phyloP scores from a whole-genome alignment of 129 eudicot genomes.

The Deinandra increscens region DNA sequence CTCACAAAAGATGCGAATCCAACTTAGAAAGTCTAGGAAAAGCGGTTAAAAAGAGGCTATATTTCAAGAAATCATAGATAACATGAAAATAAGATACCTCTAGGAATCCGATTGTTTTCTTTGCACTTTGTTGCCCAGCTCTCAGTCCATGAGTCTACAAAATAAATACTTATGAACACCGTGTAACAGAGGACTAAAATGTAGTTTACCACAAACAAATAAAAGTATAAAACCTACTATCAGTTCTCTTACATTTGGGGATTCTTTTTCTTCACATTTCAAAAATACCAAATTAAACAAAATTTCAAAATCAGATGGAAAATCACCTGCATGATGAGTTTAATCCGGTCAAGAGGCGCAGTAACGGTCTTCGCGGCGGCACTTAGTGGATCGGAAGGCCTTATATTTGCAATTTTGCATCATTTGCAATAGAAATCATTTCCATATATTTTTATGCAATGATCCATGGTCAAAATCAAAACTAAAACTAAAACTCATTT shows the following conservation, averaged over 20 bases:
- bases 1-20: too few species aligned
- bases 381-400: too few species aligned
- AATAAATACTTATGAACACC: background rate
- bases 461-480: too few species aligned
- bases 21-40: too few species aligned
- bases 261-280: background rate
- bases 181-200: background rate
- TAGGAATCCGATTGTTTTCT: conserved; percentile 79
- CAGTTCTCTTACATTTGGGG: background rate
- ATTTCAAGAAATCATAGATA: background rate
- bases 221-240: too few species aligned
- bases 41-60: too few species aligned
- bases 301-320: background rate
- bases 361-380: conserved; percentile 83
- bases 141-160: conserved; percentile 92
- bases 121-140: conserved; percentile 76
- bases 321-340: conserved; percentile 91
- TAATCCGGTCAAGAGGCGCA: conserved; percentile 94
- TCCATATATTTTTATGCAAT: too few species aligned
- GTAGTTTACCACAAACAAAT: background rate
- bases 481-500: too few species aligned
- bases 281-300: background rate
- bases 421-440: too few species aligned
- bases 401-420: too few species aligned
- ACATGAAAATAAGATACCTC: conserved; percentile 50